phyloP scores from a whole-genome alignment of 345 rosid species.

The Turnera subulata region DNA sequence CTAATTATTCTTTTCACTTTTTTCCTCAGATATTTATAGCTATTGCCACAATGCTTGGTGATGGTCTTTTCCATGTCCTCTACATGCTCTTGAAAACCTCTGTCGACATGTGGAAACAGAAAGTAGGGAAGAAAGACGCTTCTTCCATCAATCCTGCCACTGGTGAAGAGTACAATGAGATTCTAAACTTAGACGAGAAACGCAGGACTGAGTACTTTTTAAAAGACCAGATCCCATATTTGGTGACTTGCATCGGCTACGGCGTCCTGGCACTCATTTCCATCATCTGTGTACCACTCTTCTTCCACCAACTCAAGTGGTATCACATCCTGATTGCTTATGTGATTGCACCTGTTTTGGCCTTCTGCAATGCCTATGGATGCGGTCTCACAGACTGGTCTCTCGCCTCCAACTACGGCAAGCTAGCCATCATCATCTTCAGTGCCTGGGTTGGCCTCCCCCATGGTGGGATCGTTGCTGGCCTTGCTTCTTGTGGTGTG shows the following conservation, averaged over 20 bases:
- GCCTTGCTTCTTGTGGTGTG: conserved; percentile 80
- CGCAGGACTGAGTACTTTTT: conserved; percentile 55
- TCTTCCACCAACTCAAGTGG: conserved; percentile 71
- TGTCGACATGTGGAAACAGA: conserved; percentile 25
- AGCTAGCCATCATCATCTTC: conserved; percentile 67
- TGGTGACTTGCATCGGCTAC: conserved; percentile 58
- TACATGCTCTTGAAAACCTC: conserved; percentile 50
- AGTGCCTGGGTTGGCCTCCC: conserved; percentile 72
- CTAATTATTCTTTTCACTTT: no score
- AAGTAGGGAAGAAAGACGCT: conserved; percentile 9
- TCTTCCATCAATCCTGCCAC: neutral
- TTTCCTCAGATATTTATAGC: conserved; percentile 58
- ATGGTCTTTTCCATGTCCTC: conserved; percentile 68
- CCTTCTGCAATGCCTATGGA: conserved; percentile 90
- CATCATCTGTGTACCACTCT: conserved; percentile 48
- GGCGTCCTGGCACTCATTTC: conserved; percentile 47
- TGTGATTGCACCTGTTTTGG: conserved; percentile 64
- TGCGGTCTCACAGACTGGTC: conserved; percentile 91
- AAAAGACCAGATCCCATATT: conserved; percentile 63
- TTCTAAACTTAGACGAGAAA: conserved; percentile 35
- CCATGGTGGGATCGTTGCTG: conserved; percentile 71
- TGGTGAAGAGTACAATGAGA: neutral
- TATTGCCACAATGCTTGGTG: conserved; percentile 88
- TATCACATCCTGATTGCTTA: conserved; percentile 70
- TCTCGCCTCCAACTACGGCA: conserved; percentile 84